phyloP scores from a whole-genome alignment of 2,329 filamentous ascomycete species.

The Penicillium sp. region DNA sequence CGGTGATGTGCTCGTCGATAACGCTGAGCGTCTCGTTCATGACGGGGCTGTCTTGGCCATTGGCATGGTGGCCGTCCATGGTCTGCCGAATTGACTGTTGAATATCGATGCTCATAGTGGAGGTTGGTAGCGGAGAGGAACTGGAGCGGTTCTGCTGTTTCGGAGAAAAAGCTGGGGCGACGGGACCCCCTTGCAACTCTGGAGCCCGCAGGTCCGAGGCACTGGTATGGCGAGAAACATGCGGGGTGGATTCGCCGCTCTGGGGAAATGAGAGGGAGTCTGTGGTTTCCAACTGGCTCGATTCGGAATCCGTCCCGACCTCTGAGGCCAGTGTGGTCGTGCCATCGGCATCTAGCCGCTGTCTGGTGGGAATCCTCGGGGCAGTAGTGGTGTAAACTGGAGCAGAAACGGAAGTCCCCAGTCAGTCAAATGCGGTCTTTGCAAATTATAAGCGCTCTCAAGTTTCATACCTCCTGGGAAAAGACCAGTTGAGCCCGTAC shows the following conservation, averaged over 20 bases:
- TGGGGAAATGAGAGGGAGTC: too few species aligned
- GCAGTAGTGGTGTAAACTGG: constrained; percentile 6
- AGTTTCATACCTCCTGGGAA: constrained; percentile 41
- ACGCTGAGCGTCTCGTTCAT: constrained; percentile 92
- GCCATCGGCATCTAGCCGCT: too few species aligned
- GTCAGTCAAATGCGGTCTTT: too few species aligned
- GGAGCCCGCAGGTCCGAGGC: too few species aligned
- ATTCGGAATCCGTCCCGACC: too few species aligned
- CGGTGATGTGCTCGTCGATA: constrained; percentile 93
- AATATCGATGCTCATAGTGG: constrained; percentile 30
- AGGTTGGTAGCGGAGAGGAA: constrained; percentile 31
- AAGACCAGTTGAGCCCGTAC: constrained; percentile 37
- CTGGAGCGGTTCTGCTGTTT: constrained; percentile 28
- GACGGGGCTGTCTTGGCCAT: constrained; percentile 60
- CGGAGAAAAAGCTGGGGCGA: constrained; percentile 26
- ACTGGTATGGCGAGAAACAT: too few species aligned
- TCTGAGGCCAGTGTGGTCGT: too few species aligned
- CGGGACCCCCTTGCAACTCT: too few species aligned
- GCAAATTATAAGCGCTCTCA: too few species aligned
- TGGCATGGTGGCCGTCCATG: constrained; percentile 44
- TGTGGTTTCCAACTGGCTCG: too few species aligned
- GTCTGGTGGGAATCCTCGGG: too few species aligned
- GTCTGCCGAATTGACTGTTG: constrained; percentile 40
- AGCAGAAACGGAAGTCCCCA: neutral
- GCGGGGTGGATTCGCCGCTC: too few species aligned